Conservation (phyloP, 2,329 filamentous ascomycete genomes). For the Didymella glomerata region DNA sequence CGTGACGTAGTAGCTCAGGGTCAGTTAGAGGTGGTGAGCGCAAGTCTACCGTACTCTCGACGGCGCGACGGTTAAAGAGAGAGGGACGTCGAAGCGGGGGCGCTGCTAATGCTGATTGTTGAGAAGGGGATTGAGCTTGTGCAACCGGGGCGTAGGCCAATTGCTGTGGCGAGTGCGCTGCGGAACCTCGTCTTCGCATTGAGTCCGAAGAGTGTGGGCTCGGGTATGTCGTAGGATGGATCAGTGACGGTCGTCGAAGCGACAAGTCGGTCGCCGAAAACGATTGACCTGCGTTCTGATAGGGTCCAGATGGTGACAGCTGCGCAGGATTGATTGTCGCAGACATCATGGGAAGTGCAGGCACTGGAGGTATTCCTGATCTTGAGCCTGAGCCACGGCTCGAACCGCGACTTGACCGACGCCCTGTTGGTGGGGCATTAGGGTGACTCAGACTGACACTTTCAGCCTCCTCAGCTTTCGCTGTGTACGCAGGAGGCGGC, state of each 20-base stretch:
- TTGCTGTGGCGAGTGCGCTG: slow-evolving; percentile 24
- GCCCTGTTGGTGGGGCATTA: slow-evolving; percentile 36
- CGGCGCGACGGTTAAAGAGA: slow-evolving; percentile 23
- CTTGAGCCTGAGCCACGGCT: slow-evolving; percentile 18
- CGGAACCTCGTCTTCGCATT: slow-evolving; percentile 38
- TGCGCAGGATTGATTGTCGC: slow-evolving; percentile 33
- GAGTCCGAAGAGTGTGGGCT: slow-evolving; percentile 34
- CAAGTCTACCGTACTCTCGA: slow-evolving; percentile 34
- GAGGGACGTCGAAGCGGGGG: slow-evolving; percentile 23
- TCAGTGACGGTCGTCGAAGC: slow-evolving; percentile 38
- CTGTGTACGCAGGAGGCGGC: slow-evolving; percentile 81
- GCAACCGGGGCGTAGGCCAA: slow-evolving; percentile 5
- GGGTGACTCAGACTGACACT: slow-evolving; percentile 51
- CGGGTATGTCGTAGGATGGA: slow-evolving; percentile 48
- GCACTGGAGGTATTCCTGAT: slow-evolving; percentile 15
- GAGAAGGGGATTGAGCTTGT: slow-evolving; percentile 7
- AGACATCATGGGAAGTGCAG: slow-evolving; percentile 36
- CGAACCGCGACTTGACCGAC: slow-evolving; percentile 10
- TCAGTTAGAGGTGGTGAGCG: slow-evolving; percentile 34
- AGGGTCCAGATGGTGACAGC: slow-evolving; percentile 27
- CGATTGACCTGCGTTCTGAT: slow-evolving; percentile 32
- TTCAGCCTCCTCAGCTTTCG: slow-evolving; percentile 59
- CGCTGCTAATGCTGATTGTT: slow-evolving; percentile 4
- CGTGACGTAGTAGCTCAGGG: slow-evolving; percentile 28
- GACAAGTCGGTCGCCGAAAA: slow-evolving; percentile 40